Conservation (phyloP, 768 basidiomycete genomes). For the Termitomyces sp. region DNA sequence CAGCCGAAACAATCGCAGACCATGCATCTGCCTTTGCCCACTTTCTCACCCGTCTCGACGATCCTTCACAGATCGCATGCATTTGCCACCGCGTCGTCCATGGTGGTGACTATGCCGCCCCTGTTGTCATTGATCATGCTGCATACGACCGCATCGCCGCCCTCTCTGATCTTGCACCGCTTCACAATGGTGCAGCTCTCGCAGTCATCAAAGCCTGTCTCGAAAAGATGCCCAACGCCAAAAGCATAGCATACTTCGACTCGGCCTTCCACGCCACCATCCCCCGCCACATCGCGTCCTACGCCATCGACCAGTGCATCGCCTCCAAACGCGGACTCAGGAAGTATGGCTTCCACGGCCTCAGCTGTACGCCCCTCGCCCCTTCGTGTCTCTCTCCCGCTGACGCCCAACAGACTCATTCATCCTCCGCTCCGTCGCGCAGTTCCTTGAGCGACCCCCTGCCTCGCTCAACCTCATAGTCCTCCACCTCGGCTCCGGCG, state of each 20-base stretch:
- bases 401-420: conserved; percentile 42
- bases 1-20: conserved; percentile 38
- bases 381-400: not conserved
- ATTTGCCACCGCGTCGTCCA: conserved; percentile 85
- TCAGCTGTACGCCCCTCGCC: conserved; percentile 48
- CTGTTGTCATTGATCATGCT: conserved; percentile 61
- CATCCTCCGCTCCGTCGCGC: conserved; percentile 60
- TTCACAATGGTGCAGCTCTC: conserved; percentile 63
- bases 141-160: conserved; percentile 69
- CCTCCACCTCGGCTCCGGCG: conserved; percentile 88
- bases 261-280: conserved; percentile 80
- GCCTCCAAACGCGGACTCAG: conserved; percentile 62
- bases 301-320: conserved; percentile 64
- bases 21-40: conserved; percentile 59
- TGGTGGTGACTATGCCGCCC: conserved; percentile 72
- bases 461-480: conserved; percentile 67
- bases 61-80: conserved; percentile 43
- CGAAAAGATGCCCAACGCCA: conserved; percentile 55
- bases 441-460: conserved; percentile 49
- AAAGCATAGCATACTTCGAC: conserved; percentile 83
- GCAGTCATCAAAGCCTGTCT: conserved; percentile 60
- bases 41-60: conserved; percentile 46
- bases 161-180: conserved; percentile 75
- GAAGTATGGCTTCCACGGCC: conserved; percentile 91
- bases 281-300: conserved; percentile 70